A percentile compares a stretch with the other conserved stretches of the same genome.
phyloP scores from a whole-genome alignment of 257 asterid species.

The Paulownia fortunei region DNA sequence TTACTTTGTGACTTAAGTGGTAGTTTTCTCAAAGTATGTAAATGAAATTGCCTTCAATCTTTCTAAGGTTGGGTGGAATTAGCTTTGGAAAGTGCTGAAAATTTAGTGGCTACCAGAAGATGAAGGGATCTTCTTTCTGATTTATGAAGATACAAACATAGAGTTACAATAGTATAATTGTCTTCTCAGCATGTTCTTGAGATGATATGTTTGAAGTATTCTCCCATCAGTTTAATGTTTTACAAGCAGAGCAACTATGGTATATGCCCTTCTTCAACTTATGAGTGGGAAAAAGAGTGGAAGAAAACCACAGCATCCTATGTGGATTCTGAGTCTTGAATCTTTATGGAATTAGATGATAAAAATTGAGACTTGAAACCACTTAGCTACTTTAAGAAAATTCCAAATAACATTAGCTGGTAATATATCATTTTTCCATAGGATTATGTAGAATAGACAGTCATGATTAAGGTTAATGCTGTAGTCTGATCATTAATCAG shows the following conservation, averaged over 20 bases:
- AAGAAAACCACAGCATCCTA: not conserved
- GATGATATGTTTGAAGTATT: too few species aligned
- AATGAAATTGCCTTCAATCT: not conserved
- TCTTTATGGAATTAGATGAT: not conserved
- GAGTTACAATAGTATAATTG: not conserved
- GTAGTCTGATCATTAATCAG: not conserved
- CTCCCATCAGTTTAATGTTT: too few species aligned
- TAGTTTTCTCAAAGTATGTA: not conserved
- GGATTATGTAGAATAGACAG: not conserved
- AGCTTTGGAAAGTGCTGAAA: slow-evolving; percentile 2
- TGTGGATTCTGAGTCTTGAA: not conserved
- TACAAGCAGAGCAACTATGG: too few species aligned
- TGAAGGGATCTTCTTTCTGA: not conserved
- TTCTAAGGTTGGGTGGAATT: slow-evolving; percentile 10
- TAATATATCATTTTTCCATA: not conserved
- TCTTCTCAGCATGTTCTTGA: not conserved
- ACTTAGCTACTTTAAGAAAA: not conserved
- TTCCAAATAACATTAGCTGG: not conserved
- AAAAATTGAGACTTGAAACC: not conserved
- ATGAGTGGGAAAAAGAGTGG: not conserved
- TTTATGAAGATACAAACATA: not conserved
- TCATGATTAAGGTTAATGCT: slow-evolving; percentile 29
- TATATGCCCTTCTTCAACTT: not conserved
- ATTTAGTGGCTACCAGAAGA: not conserved
- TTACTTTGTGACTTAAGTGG: slow-evolving; percentile 7